Evolutionary conservation across 2,329 filamentous ascomycete genomes (phyloP).

Genomic region (Paraphoma chrysanthemicola): DNA sequence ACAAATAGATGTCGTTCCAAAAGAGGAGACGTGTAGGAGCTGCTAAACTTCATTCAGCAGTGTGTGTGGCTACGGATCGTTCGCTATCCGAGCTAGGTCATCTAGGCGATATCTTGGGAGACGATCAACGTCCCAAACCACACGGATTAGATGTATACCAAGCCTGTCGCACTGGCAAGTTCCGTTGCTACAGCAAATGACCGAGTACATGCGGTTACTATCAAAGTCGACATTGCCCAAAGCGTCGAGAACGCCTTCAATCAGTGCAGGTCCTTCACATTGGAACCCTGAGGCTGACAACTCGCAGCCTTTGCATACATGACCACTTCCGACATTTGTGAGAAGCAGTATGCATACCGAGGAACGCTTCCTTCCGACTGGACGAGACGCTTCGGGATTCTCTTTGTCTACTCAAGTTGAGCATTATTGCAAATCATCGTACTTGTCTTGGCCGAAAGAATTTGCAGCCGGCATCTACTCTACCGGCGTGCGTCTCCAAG

Average conservation of each 20-base stretch:
- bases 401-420: conserved; percentile 1
- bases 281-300: conserved; percentile 1
- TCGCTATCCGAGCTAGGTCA: conserved; percentile 25
- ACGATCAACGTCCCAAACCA: conserved; percentile 16
- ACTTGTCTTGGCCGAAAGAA: conserved; percentile 22
- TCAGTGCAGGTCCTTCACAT: neutral
- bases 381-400: neutral
- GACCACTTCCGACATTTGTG: no score
- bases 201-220: conserved; percentile 3
- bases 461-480: conserved; percentile 9
- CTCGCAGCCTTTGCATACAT: no score
- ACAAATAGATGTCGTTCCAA: conserved; percentile 4
- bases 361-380: conserved; percentile 1
- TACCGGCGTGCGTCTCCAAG: conserved; percentile 20
- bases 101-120: conserved; percentile 40
- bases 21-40: conserved; percentile 10
- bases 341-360: conserved; percentile 5
- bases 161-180: conserved; percentile 4
- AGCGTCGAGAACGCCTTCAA: neutral
- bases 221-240: neutral
- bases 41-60: conserved; percentile 7
- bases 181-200: conserved; percentile 8
- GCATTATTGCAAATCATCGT: conserved; percentile 13
- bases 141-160: conserved; percentile 10
- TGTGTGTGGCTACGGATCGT: conserved; percentile 23